A percentile compares a stretch with the other conserved stretches of the same genome.
Conservation (phyloP, 768 basidiomycete species). For the Dentipellis sp. region DNA sequence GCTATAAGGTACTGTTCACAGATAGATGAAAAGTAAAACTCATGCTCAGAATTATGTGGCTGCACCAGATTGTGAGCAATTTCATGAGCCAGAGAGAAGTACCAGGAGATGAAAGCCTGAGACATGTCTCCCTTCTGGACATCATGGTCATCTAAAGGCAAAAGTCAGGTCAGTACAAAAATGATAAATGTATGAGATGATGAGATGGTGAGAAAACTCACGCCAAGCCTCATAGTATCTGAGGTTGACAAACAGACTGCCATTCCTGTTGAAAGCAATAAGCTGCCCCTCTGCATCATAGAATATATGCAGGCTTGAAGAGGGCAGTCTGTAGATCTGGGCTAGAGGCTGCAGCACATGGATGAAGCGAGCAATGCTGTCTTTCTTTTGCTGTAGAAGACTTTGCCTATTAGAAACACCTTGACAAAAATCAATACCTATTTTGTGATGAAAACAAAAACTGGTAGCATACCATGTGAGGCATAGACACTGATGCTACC, state of each 20-base stretch:
- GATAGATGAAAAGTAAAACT: slow-evolving; percentile 90
- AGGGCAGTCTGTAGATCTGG: slow-evolving; percentile 64
- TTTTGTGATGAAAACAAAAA: not conserved
- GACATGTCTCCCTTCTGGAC: slow-evolving; percentile 42
- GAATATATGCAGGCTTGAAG: slow-evolving; percentile 76
- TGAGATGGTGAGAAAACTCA: slow-evolving; percentile 30
- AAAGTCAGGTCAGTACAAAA: not conserved
- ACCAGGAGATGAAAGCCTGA: slow-evolving; percentile 83
- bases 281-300: slow-evolving; percentile 70
- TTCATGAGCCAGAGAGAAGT: slow-evolving; percentile 87
- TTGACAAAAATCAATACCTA: slow-evolving; percentile 19
- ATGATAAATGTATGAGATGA: not conserved
- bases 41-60: slow-evolving; percentile 85
- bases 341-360: slow-evolving; percentile 58
- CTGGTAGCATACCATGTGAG: slow-evolving; percentile 4
- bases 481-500: not conserved
- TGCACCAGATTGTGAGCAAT: slow-evolving; percentile 87
- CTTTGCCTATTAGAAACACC: slow-evolving; percentile 45
- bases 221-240: slow-evolving; percentile 84
- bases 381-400: slow-evolving; percentile 44
- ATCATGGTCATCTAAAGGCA: slow-evolving; percentile 54
- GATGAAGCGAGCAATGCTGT: slow-evolving; percentile 62
- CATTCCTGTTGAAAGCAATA: slow-evolving; percentile 91
- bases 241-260: slow-evolving; percentile 82
- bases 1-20: slow-evolving; percentile 56